These are phyloP conservation scores for Cryphonectria naterciae DNA, from an alignment of 2,329 filamentous ascomycete species.

Conservation along the genomic window DNA sequence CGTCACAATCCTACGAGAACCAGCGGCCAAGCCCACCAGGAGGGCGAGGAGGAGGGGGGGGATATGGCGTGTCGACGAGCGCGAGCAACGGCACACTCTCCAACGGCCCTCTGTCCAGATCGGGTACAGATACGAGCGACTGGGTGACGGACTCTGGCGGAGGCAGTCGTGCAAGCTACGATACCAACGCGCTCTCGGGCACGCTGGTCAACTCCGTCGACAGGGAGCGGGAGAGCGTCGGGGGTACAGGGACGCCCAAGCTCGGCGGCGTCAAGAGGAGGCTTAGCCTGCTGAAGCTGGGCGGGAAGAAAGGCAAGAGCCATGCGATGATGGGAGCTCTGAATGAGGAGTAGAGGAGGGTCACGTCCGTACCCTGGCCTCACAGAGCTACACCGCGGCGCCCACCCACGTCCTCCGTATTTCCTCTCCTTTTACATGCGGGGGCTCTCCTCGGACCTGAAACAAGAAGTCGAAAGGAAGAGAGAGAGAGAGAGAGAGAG, in stretches of 20 bases:
- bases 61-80: slow-evolving; percentile 8
- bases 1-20: slow-evolving; percentile 41
- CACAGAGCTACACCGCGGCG: neutral
- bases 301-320: slow-evolving; percentile 67
- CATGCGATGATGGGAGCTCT: slow-evolving; percentile 57
- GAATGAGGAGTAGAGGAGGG: slow-evolving; percentile 54
- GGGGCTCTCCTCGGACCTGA: neutral
- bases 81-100: slow-evolving; percentile 23
- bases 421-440: neutral
- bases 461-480: neutral
- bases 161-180: slow-evolving; percentile 33
- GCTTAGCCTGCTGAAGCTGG: slow-evolving; percentile 76
- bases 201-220: slow-evolving; percentile 27
- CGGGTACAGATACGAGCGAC: slow-evolving; percentile 33
- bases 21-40: slow-evolving; percentile 15
- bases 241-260: slow-evolving; percentile 44
- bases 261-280: slow-evolving; percentile 75
- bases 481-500: neutral
- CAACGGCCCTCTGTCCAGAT: slow-evolving; percentile 15
- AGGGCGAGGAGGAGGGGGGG: neutral
- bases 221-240: slow-evolving; percentile 33
- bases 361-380: neutral
- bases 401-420: no score
- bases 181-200: slow-evolving; percentile 24
- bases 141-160: slow-evolving; percentile 39